A percentile compares a stretch with the other conserved stretches of the same genome.
Evolutionary conservation across 768 basidiomycete genomes (phyloP).

Genomic region (Tulasnella sp.): DNA sequence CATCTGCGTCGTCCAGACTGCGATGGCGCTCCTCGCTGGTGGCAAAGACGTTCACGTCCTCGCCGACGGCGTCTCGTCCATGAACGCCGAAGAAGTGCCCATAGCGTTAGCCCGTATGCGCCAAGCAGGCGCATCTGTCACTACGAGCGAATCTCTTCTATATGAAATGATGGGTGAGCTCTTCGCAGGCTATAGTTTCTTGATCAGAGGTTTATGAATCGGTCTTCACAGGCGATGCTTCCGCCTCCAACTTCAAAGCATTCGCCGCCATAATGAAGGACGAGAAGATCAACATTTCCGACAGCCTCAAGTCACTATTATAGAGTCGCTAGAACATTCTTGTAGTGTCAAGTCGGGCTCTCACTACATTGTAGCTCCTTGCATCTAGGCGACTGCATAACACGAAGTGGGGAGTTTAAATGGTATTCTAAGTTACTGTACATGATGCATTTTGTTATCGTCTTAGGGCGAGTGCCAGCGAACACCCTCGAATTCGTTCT

Average conservation of each 20-base stretch:
- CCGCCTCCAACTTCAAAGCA: conserved; percentile 52
- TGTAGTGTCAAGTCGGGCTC: neutral
- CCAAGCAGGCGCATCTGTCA: conserved; percentile 54
- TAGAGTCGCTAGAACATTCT: neutral
- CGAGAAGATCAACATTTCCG: conserved; percentile 51
- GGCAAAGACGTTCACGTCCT: conserved; percentile 53
- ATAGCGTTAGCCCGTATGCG: conserved; percentile 60
- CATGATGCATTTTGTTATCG: neutral
- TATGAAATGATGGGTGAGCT: conserved; percentile 61
- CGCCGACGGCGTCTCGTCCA: conserved; percentile 77
- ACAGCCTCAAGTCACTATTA: conserved; percentile 26
- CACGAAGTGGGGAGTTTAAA: no score
- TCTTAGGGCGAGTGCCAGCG: neutral
- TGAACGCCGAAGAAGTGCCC: conserved; percentile 68
- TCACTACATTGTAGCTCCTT: no score
- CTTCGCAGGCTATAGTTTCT: conserved; percentile 11
- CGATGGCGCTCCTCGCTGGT: conserved; percentile 48
- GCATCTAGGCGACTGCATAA: no score
- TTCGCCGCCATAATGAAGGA: conserved; percentile 68
- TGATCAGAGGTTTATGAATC: conserved; percentile 6
- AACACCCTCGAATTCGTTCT: neutral
- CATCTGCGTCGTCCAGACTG: conserved; percentile 79
- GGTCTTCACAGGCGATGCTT: conserved; percentile 45
- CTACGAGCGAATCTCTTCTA: conserved; percentile 68
- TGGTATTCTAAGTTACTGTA: neutral